Evolutionary conservation across 1,284 basidiomycete species (phyloP).

Genomic region (Termitomyces sp.): DNA sequence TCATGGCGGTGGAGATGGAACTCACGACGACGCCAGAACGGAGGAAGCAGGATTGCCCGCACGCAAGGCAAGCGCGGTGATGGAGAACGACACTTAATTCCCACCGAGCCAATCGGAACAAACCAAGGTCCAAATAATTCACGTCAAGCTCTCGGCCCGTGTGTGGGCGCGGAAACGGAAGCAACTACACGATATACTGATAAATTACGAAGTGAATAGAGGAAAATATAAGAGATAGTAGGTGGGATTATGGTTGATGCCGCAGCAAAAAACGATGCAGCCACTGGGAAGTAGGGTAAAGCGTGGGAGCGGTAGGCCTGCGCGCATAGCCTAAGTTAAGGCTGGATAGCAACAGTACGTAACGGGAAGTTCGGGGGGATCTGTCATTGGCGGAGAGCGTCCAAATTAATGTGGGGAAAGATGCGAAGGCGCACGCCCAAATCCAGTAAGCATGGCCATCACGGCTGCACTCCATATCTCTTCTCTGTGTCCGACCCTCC

Average conservation of each 20-base stretch:
- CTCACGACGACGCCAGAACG: conserved; percentile 34
- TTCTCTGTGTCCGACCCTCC: conserved; percentile 14
- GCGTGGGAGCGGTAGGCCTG: conserved; percentile 41
- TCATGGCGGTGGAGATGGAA: conserved; percentile 35
- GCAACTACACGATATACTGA: conserved; percentile 16
- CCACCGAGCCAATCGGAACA: conserved; percentile 47
- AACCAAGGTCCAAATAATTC: conserved; percentile 29
- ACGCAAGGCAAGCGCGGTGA: conserved; percentile 38
- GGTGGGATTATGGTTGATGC: conserved; percentile 11
- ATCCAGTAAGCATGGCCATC: conserved; percentile 15
- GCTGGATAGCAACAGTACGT: conserved; percentile 44
- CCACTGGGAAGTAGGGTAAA: conserved; percentile 27
- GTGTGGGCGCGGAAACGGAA: conserved; percentile 10
- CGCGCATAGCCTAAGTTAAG: conserved; percentile 37
- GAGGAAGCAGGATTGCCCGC: conserved; percentile 40
- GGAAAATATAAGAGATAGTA: conserved; percentile 16
- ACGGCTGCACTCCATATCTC: conserved; percentile 12
- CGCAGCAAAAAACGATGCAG: conserved; percentile 7
- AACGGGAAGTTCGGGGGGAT: conserved; percentile 32
- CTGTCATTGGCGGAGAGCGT: conserved; percentile 31
- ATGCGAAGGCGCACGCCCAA: conserved; percentile 19
- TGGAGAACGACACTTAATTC: conserved; percentile 36
- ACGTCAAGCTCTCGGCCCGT: conserved; percentile 18
- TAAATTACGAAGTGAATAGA: conserved; percentile 12
- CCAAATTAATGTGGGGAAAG: conserved; percentile 34